Evolutionary conservation across 2,329 filamentous ascomycete species (phyloP).

Genomic region (Diplodia corticola): DNA sequence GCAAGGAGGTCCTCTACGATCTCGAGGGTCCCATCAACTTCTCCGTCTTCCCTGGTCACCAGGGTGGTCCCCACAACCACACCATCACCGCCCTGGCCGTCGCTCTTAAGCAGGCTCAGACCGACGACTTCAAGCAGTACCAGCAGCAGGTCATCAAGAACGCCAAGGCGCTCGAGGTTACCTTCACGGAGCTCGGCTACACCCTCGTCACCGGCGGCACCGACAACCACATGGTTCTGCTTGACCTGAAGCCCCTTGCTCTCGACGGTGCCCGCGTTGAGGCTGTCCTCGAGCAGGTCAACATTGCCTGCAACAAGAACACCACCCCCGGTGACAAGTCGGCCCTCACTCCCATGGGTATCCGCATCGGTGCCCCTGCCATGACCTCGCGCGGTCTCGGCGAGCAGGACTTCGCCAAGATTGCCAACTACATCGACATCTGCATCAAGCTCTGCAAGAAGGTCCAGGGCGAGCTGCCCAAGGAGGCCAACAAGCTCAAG

Average conservation of each 20-base stretch:
- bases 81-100: conserved; percentile 96
- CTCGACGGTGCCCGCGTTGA: conserved; percentile 90
- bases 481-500: conserved; percentile 99
- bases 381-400: conserved; percentile 97
- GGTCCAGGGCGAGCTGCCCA: conserved; percentile 80
- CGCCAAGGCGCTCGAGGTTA: conserved; percentile 82
- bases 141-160: conserved; percentile 89
- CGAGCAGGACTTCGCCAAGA: conserved; percentile 77
- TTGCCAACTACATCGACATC: conserved; percentile 85
- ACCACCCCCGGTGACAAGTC: conserved; percentile 95
- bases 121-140: conserved; percentile 87
- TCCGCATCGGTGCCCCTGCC: conserved; percentile 92
- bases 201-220: conserved; percentile 91
- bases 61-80: conserved; percentile 98
- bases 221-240: conserved; percentile 93
- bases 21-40: conserved; percentile 92
- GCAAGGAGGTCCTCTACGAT: conserved; percentile 82
- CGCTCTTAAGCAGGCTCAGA: conserved; percentile 89
- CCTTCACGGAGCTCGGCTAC: conserved; percentile 66
- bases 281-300: conserved; percentile 85
- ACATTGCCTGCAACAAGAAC: conserved; percentile 99
- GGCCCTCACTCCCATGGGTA: conserved; percentile 86
- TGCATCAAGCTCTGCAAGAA: conserved; percentile 88
- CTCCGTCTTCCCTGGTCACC: conserved; percentile 96
- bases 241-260: conserved; percentile 84